A percentile compares a stretch with the other conserved stretches of the same genome.
Evolutionary conservation across 306 rosid species (phyloP).

Genomic region (Sicyos edulis): DNA sequence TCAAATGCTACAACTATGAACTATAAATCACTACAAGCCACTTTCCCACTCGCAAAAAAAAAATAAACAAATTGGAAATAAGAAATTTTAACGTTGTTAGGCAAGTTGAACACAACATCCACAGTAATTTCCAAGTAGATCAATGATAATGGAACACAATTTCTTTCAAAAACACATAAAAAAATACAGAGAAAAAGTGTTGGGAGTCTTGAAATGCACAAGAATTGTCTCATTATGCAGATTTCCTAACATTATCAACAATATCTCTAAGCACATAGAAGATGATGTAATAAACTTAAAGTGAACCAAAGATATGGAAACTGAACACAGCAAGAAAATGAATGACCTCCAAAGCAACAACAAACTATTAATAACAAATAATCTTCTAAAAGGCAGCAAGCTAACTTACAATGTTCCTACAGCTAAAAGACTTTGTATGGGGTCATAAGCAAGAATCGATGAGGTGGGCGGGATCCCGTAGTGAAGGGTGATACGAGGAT

Average conservation of each 20-base stretch:
- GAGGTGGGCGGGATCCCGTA: slow-evolving; percentile 76
- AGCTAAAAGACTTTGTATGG: slow-evolving; percentile 60
- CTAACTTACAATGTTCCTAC: slow-evolving; percentile 69
- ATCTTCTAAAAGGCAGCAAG: neutral
- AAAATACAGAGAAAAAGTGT: neutral
- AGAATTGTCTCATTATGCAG: neutral
- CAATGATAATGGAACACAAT: slow-evolving; percentile 5
- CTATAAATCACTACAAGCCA: neutral
- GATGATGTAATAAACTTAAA: slow-evolving; percentile 3
- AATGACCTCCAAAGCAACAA: neutral
- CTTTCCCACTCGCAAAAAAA: slow-evolving; percentile 16
- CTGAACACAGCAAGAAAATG: neutral
- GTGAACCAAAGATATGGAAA: neutral
- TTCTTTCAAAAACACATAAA: neutral
- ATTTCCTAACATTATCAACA: neutral
- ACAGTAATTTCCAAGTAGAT: neutral
- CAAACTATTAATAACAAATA: neutral
- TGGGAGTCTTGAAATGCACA: neutral
- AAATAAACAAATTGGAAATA: neutral
- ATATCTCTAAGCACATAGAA: neutral
- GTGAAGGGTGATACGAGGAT: slow-evolving; percentile 57
- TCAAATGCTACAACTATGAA: slow-evolving; percentile 5
- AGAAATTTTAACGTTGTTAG: neutral
- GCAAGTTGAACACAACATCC: slow-evolving; percentile 1
- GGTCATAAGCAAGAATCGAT: slow-evolving; percentile 75